Percentiles rank a stretch among this genome's conserved stretches.
Evolutionary conservation across 345 rosid genomes (phyloP).

Genomic region (Rhodomyrtus tomentosa): DNA sequence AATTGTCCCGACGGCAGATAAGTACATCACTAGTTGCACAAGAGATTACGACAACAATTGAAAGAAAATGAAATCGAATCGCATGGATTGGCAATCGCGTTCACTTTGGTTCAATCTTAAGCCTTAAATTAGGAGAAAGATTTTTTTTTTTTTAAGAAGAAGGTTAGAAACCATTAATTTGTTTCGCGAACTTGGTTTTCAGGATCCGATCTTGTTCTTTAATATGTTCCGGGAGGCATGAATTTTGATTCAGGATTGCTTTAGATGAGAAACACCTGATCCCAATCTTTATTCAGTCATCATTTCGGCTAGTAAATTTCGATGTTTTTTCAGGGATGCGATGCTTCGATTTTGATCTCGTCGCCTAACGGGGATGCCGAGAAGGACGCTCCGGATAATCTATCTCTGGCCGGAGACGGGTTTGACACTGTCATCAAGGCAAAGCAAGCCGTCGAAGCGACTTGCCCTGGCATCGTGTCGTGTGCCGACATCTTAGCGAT

Average conservation of each 20-base stretch:
- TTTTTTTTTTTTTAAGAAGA: no score
- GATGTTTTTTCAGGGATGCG: constrained; percentile 55
- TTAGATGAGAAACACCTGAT: not conserved
- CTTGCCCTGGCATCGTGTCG: constrained; percentile 63
- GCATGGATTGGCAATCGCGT: not conserved
- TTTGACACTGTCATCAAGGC: constrained; percentile 69
- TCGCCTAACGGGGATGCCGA: constrained; percentile 78
- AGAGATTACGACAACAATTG: not conserved
- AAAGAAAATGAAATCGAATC: not conserved
- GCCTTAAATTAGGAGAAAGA: not conserved
- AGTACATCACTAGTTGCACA: not conserved
- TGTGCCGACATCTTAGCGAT: constrained; percentile 80
- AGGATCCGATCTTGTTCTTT: not conserved
- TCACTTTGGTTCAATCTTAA: not conserved
- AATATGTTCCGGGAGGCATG: not conserved
- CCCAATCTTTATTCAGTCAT: not conserved
- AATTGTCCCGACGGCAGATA: not conserved
- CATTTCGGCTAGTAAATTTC: not conserved
- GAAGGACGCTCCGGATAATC: constrained; percentile 66
- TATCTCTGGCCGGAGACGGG: constrained; percentile 89
- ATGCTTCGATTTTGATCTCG: constrained; percentile 54
- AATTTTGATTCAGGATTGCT: not conserved
- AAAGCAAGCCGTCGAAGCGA: constrained; percentile 55
- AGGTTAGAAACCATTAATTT: not conserved
- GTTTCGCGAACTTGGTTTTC: not conserved